phyloP scores from a whole-genome alignment of 1,284 basidiomycete genomes.

The Ganoderma meredithae region DNA sequence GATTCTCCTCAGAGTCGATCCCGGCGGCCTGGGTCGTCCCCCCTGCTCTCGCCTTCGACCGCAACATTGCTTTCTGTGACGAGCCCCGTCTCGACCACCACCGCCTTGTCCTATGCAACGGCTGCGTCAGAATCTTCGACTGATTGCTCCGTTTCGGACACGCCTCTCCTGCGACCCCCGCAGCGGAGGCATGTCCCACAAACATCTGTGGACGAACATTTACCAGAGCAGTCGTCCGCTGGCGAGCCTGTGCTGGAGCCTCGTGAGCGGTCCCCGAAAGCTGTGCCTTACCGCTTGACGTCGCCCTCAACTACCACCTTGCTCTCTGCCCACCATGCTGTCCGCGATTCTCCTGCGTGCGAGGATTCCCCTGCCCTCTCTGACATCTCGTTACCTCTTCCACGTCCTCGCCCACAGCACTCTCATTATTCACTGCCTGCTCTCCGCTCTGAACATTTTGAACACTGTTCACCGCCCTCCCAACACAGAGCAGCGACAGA shows the following conservation, averaged over 20 bases:
- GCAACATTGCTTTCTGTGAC: conserved; percentile 11
- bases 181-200: conserved; percentile 20
- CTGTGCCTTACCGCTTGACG: conserved; percentile 22
- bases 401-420: conserved; percentile 2
- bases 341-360: conserved; percentile 23
- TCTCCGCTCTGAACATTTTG: conserved; percentile 25
- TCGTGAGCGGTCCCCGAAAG: conserved; percentile 17
- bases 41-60: conserved; percentile 10
- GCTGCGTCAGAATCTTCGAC: conserved; percentile 21
- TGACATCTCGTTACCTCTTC: not conserved
- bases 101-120: conserved; percentile 15
- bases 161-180: conserved; percentile 28
- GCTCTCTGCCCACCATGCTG: conserved; percentile 22
- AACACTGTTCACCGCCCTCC: conserved; percentile 20
- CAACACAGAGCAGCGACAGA: conserved; percentile 7
- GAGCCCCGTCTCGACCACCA: conserved; percentile 17
- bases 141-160: conserved; percentile 25
- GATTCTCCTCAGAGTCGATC: conserved; percentile 8
- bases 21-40: conserved; percentile 7
- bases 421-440: conserved; percentile 7
- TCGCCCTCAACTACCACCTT: conserved; percentile 31
- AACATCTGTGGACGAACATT: conserved; percentile 13
- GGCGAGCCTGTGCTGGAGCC: conserved; percentile 6
- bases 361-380: conserved; percentile 12
- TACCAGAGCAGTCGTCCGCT: not conserved